Evolutionary conservation across 768 basidiomycete genomes (phyloP), one percentile per base, ranked within the genome.

Genomic region (Tricholomella constricta): DNA sequence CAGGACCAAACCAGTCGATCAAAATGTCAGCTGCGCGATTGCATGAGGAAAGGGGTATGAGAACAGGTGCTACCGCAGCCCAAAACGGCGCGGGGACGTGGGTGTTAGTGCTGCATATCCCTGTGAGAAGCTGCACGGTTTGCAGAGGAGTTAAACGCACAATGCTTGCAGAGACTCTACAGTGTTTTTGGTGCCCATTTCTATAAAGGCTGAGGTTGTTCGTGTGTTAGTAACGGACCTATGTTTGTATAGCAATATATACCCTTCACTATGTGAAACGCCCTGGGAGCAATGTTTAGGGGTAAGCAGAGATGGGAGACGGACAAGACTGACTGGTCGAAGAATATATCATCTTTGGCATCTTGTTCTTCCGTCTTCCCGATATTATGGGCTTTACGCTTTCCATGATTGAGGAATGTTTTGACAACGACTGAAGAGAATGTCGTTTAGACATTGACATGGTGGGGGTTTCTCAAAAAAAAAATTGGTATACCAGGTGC

Each of bases 101-200:
- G 4, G 86, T 86, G 61, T 88, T 87, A 4, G 85, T 85, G 61
- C 82, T 83, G 45, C 9, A 14, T 37, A 12, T 19, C 6, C 14
- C 17, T 38, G 10, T 51, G 22, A 45, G 42, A 11, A 38, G 40
- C 26, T 10, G 20, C 7, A 26, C 40, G 14, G 9, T 29, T 8
- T 12, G 22, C n/a, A 11, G 36, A 26, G 12, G 15, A 23, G 31
- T 6, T n/a, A 42, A 41, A 65, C 78, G 44, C 55, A 83, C 82
- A 87, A 87, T 15, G 74, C 72, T 60, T 88, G 87, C 1, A 88
- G 74, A n/a, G 84, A 86, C 59, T 89, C 86, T 31, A 89, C 75
- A 0, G 84, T 88, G 63, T 89, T 85, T 40, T 75, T 70, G 0
- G 83, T 84, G 6, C 82, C 82, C 17, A 86, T 69, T 44, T 83